Conservation (phyloP, 139 green algal genomes). For the Coccomyxa sp. region DNA sequence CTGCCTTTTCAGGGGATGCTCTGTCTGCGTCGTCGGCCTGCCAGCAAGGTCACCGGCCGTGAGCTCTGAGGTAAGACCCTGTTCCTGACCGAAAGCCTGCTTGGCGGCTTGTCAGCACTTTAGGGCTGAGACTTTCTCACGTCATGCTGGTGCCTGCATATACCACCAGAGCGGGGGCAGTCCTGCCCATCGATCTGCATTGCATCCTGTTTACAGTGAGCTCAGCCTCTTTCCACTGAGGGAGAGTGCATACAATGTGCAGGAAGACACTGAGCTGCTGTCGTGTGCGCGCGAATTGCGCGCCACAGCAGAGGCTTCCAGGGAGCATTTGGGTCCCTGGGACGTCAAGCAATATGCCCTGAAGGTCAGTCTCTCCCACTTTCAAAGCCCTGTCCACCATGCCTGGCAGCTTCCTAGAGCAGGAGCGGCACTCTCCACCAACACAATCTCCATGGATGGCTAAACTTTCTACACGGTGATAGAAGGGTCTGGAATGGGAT, state of each 20-base stretch:
- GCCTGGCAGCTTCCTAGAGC: no score
- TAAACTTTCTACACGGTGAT: neutral
- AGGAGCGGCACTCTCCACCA: no score
- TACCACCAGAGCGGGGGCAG: neutral
- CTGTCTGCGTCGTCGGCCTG: slow-evolving; percentile 11
- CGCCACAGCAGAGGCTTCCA: no score
- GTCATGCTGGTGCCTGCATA: neutral
- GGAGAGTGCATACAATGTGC: no score
- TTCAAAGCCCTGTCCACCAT: no score
- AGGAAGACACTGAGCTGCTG: no score
- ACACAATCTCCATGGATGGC: neutral
- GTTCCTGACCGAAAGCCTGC: neutral
- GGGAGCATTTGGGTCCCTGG: no score
- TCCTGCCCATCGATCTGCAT: neutral
- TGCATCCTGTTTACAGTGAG: no score
- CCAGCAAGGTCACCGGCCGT: neutral
- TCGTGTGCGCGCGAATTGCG: no score
- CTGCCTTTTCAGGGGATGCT: slow-evolving; percentile 13
- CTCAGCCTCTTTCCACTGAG: no score
- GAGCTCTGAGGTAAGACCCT: neutral
- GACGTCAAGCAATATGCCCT: no score
- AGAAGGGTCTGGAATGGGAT: neutral
- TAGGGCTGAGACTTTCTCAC: neutral
- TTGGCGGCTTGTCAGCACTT: neutral
- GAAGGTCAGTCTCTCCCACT: no score